Evolutionary conservation across 352 stramenopile genomes (phyloP).

Genomic region (Phytophthora sp.): DNA sequence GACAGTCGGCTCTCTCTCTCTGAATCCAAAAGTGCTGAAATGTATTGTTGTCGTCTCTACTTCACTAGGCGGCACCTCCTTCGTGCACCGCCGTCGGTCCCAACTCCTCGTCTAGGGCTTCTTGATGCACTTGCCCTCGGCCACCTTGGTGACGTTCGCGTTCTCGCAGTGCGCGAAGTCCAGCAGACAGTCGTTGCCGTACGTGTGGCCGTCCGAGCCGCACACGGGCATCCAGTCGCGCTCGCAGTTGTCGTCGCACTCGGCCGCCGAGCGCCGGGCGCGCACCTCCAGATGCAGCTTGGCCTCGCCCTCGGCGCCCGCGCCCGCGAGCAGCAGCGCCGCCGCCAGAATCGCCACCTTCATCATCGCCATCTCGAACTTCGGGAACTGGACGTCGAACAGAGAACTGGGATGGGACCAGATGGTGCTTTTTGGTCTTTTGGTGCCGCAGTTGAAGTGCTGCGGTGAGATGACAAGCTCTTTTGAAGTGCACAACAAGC

Average conservation of each 20-base stretch:
- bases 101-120: background rate
- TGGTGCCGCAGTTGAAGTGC: too few species aligned
- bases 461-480: too few species aligned
- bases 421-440: too few species aligned
- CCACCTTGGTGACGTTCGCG: slow-evolving; percentile 22
- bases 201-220: slow-evolving; percentile 58
- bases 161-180: slow-evolving; percentile 49
- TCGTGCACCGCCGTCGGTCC: background rate
- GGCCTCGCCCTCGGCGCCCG: slow-evolving; percentile 13
- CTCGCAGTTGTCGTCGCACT: slow-evolving; percentile 50
- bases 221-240: slow-evolving; percentile 59
- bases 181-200: slow-evolving; percentile 62
- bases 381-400: background rate
- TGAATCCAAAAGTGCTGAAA: too few species aligned
- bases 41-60: too few species aligned
- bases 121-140: slow-evolving; percentile 44
- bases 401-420: background rate
- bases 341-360: slow-evolving; percentile 8
- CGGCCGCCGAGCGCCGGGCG: background rate
- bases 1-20: too few species aligned
- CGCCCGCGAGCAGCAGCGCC: slow-evolving; percentile 8
- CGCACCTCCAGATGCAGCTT: slow-evolving; percentile 1
- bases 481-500: too few species aligned
- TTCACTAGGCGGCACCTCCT: too few species aligned
- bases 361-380: slow-evolving; percentile 1